phyloP scores from a whole-genome alignment of 768 basidiomycete genomes.

The Boletus reticulatus region DNA sequence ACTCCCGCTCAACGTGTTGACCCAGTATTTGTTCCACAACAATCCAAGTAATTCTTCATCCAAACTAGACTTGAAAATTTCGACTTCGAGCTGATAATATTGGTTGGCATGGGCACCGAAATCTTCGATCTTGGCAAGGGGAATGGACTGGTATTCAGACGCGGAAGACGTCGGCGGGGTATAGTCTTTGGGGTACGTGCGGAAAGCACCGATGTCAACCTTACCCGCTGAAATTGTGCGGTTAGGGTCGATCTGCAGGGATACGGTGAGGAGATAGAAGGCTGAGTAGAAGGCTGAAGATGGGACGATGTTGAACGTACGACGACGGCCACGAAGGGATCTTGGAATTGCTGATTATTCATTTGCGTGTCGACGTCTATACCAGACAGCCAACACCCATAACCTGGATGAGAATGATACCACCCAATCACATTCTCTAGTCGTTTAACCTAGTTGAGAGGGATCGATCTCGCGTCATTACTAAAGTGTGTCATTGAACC shows the following conservation, averaged over 20 bases:
- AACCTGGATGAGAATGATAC: slow-evolving; percentile 99
- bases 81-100: slow-evolving; percentile 92
- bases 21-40: slow-evolving; percentile 99
- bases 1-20: slow-evolving; percentile 92
- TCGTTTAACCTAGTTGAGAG: slow-evolving; percentile 62
- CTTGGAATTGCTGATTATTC: slow-evolving; percentile 92
- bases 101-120: slow-evolving; percentile 98
- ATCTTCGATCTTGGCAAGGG: slow-evolving; percentile 95
- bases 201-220: slow-evolving; percentile 98
- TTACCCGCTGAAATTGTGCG: slow-evolving; percentile 97
- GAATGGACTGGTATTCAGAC: slow-evolving; percentile 95
- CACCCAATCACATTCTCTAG: slow-evolving; percentile 91
- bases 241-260: slow-evolving; percentile 87
- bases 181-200: slow-evolving; percentile 95
- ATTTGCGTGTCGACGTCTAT: slow-evolving; percentile 98
- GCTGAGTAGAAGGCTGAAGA: not conserved
- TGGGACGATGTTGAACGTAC: slow-evolving; percentile 43
- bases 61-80: slow-evolving; percentile 90
- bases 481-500: slow-evolving; percentile 6
- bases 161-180: slow-evolving; percentile 69
- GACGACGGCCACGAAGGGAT: slow-evolving; percentile 97
- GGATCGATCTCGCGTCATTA: not conserved
- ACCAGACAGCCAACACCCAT: slow-evolving; percentile 98
- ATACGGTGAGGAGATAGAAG: not conserved
- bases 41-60: slow-evolving; percentile 87